These are phyloP conservation scores for Ophiocordyceps sinensis DNA, from an alignment of 2,329 filamentous ascomycete species.

Conservation along the genomic window DNA sequence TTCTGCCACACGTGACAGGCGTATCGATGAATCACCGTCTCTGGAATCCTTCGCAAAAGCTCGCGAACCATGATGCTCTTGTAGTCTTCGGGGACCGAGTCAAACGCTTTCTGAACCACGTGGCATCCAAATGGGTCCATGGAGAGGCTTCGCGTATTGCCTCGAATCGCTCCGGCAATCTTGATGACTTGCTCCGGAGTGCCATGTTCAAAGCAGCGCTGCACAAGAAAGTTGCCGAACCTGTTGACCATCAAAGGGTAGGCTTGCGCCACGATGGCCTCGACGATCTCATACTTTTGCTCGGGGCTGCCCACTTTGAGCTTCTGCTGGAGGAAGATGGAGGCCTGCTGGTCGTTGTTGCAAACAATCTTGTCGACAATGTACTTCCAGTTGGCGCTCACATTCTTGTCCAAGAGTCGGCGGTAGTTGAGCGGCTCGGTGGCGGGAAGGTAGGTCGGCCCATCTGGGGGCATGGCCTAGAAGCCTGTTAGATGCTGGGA, in stretches of 20 bases:
- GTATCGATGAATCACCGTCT: conserved; percentile 97
- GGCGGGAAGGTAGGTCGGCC: conserved; percentile 68
- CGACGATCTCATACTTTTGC: conserved; percentile 94
- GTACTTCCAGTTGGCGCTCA: conserved; percentile 98
- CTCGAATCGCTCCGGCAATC: conserved; percentile 87
- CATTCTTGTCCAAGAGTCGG: conserved; percentile 83
- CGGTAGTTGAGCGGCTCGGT: conserved; percentile 94
- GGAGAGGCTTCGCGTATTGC: conserved; percentile 83
- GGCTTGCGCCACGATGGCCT: conserved; percentile 87
- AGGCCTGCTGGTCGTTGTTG: conserved; percentile 98
- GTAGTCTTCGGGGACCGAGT: conserved; percentile 93
- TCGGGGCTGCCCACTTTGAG: conserved; percentile 90
- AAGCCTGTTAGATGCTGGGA: conserved; percentile 4
- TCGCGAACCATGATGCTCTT: conserved; percentile 99
- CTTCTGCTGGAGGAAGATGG: conserved; percentile 97
- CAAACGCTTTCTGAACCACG: conserved; percentile 96
- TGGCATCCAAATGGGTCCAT: conserved; percentile 99
- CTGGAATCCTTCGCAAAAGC: conserved; percentile 82
- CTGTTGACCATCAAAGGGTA: conserved; percentile 97
- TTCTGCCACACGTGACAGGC: conserved; percentile 99
- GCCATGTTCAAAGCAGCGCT: conserved; percentile 97
- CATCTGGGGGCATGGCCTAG: conserved; percentile 36
- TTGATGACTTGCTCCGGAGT: conserved; percentile 87
- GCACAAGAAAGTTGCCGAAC: conserved; percentile 96
- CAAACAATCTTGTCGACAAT: conserved; percentile 99